Percentiles rank a stretch among this genome's conserved stretches.
Evolutionary conservation across 768 basidiomycete genomes (phyloP).

Genomic region (Xanthoconium purpureum): DNA sequence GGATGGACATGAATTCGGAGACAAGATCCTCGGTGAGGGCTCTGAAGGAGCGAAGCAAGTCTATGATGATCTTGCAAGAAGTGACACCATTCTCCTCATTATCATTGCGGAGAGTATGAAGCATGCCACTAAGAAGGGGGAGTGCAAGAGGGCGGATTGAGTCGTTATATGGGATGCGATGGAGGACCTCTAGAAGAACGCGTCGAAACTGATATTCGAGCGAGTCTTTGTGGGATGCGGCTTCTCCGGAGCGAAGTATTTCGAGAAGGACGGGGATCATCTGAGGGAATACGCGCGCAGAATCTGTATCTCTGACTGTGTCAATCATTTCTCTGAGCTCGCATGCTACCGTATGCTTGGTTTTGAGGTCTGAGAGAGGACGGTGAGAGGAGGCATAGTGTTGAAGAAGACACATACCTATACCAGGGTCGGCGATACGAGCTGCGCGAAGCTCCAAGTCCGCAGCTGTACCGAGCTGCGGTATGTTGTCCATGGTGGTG

Average conservation of each 20-base stretch:
- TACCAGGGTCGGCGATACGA: slow-evolving; percentile 70
- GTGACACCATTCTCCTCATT: slow-evolving; percentile 94
- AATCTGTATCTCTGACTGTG: slow-evolving; percentile 71
- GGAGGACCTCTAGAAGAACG: slow-evolving; percentile 82
- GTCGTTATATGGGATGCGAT: slow-evolving; percentile 82
- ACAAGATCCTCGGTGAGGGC: slow-evolving; percentile 69
- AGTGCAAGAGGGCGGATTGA: slow-evolving; percentile 65
- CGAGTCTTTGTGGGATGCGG: slow-evolving; percentile 62
- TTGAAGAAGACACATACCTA: slow-evolving; percentile 43
- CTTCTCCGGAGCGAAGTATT: slow-evolving; percentile 65
- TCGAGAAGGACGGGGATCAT: slow-evolving; percentile 74
- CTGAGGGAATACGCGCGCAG: slow-evolving; percentile 62
- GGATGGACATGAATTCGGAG: slow-evolving; percentile 74
- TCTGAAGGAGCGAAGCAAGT: slow-evolving; percentile 79
- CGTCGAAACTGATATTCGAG: slow-evolving; percentile 81
- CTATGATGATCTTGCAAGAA: slow-evolving; percentile 89
- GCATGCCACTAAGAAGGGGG: slow-evolving; percentile 73
- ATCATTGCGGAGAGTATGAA: slow-evolving; percentile 80
- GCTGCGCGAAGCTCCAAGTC: slow-evolving; percentile 73
- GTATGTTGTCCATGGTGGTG: slow-evolving; percentile 42
- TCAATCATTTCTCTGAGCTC: slow-evolving; percentile 84
- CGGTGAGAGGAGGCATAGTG: neutral
- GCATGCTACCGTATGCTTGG: slow-evolving; percentile 65
- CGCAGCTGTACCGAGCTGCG: slow-evolving; percentile 43
- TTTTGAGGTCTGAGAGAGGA: slow-evolving; percentile 56